Evolutionary conservation across 73 alveolate genomes (phyloP), one percentile per base, ranked within the genome.

Genomic region (Blepharisma stoltei): DNA sequence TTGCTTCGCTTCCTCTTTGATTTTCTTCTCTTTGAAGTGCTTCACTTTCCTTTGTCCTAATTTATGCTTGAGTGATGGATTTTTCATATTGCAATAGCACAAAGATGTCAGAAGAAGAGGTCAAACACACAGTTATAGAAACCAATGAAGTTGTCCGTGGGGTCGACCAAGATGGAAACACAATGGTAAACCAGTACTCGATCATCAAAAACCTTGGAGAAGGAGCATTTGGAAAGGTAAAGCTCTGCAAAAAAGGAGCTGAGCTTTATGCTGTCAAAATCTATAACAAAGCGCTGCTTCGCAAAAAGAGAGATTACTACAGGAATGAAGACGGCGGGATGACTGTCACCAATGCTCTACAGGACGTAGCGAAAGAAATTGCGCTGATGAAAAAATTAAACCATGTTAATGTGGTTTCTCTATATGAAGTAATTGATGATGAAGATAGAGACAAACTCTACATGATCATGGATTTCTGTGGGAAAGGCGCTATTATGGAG

Each of bases 351-450:
- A 90, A 86, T 77, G 89, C 91, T 21, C 77, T 95, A 4, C 88
- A 91, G 79, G 92, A 92, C 88, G 98, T 95, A 7, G 79, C 81
- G 54, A 55, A 88, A 54, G 99, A 95, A 91, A 95, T 95, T 55
- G 98, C 96, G 48, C 93, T 95, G 65, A 95, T 95, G 99, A 93
- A 93, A 81, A 93, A 89, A 84, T 70, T 95, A 77, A 85, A 83
- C 14, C 99, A 95, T 85, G 94, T 93, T n/a, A 91, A 95, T 83
- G 86, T 95, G 25, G 88, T 95, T 43, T 55, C 86, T 60, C 83
- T 95, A 47, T 86, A 83, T 83, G 96, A 95, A 77, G 97, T 91
- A 68, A 91, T 93, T 76, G 99, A 95, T 78, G 96, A 95, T 80
- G 98, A 95, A 73, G 98, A 92, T 7, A 90, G 94, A 68, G 95